Conservation (phyloP, 2,329 filamentous ascomycete genomes). For the Sarocladium brachiariae region DNA sequence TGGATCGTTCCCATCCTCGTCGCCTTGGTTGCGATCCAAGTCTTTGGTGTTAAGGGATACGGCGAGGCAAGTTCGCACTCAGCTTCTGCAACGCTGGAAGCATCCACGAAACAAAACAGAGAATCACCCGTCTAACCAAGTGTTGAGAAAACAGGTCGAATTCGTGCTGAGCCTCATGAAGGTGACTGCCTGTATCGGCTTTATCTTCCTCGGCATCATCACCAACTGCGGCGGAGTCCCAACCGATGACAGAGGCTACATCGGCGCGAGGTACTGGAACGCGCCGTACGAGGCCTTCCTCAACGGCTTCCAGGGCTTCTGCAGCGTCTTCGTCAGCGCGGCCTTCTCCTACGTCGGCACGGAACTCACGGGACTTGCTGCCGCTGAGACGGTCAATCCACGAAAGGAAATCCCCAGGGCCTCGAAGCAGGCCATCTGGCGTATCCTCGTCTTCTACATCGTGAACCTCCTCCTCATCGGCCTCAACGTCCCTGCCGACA, state of each 20-base stretch:
- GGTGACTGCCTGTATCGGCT: conserved; percentile 46
- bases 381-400: conserved; percentile 58
- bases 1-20: conserved; percentile 75
- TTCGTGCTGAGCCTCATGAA: conserved; percentile 47
- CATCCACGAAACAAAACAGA: background rate
- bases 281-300: conserved; percentile 43
- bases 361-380: conserved; percentile 60
- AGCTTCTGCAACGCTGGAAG: too few species aligned
- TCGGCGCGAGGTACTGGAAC: conserved; percentile 34
- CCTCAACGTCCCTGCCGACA: conserved; percentile 32
- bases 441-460: conserved; percentile 40
- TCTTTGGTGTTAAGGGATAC: conserved; percentile 17
- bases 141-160: conserved; percentile 32
- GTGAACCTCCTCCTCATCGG: conserved; percentile 38
- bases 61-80: conserved; percentile 13
- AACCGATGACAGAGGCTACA: conserved; percentile 30
- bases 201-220: conserved; percentile 51
- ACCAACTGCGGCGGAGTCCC: conserved; percentile 49
- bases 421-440: conserved; percentile 61
- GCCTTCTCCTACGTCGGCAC: conserved; percentile 63
- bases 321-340: conserved; percentile 59
- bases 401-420: conserved; percentile 65
- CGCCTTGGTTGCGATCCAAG: conserved; percentile 17
- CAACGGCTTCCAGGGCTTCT: conserved; percentile 63
- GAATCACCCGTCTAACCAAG: background rate